These are phyloP conservation scores for Sphaerobolus stellatus DNA, from an alignment of 1,284 basidiomycete genomes.

Conservation along the genomic window DNA sequence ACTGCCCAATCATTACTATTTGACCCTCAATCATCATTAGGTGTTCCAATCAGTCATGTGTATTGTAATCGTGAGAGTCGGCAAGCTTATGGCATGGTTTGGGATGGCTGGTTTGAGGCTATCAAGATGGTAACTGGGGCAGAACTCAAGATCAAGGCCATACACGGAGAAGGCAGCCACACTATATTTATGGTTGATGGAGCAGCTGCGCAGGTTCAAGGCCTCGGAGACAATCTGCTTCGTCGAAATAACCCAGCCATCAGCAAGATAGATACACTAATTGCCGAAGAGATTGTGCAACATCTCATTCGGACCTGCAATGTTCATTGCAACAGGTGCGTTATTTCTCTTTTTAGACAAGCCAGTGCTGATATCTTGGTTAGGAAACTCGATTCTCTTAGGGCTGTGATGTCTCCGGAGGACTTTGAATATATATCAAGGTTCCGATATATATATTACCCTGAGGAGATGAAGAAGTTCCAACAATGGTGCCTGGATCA, in stretches of 20 bases:
- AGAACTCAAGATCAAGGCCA: background rate
- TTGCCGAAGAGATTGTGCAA: background rate
- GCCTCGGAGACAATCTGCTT: background rate
- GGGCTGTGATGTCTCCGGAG: background rate
- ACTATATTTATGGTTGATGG: background rate
- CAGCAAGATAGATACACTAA: background rate
- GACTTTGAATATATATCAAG: background rate
- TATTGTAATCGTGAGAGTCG: slow-evolving; percentile 1
- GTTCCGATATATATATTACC: background rate
- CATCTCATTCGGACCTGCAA: background rate
- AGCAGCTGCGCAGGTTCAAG: background rate
- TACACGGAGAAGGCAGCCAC: background rate
- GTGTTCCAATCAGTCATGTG: background rate
- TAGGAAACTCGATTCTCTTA: background rate
- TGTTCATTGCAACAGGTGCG: background rate
- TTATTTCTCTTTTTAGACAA: background rate
- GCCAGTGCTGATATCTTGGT: no score
- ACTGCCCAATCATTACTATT: background rate
- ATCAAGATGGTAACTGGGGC: background rate
- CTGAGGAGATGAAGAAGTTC: background rate
- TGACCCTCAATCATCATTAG: background rate
- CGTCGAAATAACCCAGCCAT: background rate
- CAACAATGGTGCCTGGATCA: background rate
- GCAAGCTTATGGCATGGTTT: background rate
- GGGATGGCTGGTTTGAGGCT: background rate